Conservation (phyloP, 768 basidiomycete species). For the Paxillus rubicundulus region DNA sequence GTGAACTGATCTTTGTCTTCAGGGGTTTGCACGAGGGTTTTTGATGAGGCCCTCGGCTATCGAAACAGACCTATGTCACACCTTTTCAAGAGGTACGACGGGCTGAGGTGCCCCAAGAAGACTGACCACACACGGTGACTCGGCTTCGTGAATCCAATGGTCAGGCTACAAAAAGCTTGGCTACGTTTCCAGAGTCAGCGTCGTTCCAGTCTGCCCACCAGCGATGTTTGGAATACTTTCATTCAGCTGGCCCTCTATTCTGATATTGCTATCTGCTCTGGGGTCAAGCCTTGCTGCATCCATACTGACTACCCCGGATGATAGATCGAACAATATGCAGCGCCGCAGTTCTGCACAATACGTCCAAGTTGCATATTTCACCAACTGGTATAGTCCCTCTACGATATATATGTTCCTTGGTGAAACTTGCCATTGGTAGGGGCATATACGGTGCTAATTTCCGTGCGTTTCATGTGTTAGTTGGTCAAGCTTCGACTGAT, state of each 20-base stretch:
- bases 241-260: slow-evolving; percentile 1
- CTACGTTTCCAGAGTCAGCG: background rate
- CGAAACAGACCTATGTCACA: slow-evolving; percentile 11
- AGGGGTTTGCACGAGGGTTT: no score
- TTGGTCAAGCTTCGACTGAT: slow-evolving; percentile 3
- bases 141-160: no score
- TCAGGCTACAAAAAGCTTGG: slow-evolving; percentile 15
- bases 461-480: slow-evolving; percentile 38
- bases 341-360: slow-evolving; percentile 20
- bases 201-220: background rate
- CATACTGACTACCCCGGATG: slow-evolving; percentile 2
- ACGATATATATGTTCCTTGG: background rate
- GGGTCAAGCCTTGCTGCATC: slow-evolving; percentile 11
- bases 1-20: no score
- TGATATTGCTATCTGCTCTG: slow-evolving; percentile 11
- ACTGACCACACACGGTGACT: no score
- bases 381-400: slow-evolving; percentile 30
- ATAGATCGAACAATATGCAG: slow-evolving; percentile 3
- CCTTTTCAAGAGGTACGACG: slow-evolving; percentile 15
- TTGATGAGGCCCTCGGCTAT: background rate
- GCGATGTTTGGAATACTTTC: background rate
- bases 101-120: slow-evolving; percentile 4
- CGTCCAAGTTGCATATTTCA: slow-evolving; percentile 36
- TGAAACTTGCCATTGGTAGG: slow-evolving; percentile 26
- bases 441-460: slow-evolving; percentile 65